phyloP scores from a whole-genome alignment of 163 green algal species.

The Scenedesmus sp. region DNA sequence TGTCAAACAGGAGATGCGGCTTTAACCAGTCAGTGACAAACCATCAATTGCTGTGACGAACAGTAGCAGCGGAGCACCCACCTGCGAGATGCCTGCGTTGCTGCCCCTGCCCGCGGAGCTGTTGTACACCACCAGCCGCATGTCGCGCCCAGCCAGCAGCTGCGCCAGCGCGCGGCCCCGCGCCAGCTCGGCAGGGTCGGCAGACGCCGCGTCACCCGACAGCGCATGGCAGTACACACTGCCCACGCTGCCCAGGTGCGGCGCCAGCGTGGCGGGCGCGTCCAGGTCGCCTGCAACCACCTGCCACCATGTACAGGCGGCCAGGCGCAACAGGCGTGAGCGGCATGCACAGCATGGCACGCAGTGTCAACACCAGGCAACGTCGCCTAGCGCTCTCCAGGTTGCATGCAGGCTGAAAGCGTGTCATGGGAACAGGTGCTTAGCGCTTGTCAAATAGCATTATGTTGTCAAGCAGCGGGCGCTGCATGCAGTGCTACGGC shows the following conservation, averaged over 20 bases:
- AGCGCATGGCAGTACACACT: conserved; percentile 46
- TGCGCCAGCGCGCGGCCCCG: conserved; percentile 51
- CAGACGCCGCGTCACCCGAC: conserved; percentile 50
- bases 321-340: not conserved
- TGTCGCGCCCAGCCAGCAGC: conserved; percentile 16
- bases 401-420: not conserved
- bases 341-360: not conserved
- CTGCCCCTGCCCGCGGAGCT: conserved; percentile 58
- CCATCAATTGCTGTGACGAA: too few species aligned
- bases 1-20: too few species aligned
- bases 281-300: conserved; percentile 51
- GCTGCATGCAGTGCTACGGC: not conserved
- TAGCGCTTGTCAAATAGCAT: not conserved
- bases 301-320: not conserved
- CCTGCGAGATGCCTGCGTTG: conserved; percentile 60
- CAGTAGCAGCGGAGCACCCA: not conserved
- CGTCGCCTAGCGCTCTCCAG: not conserved
- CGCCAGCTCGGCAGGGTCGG: conserved; percentile 62
- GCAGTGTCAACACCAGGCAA: not conserved
- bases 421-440: not conserved
- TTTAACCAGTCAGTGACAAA: too few species aligned
- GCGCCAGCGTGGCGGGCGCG: conserved; percentile 1
- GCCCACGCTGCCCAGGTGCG: conserved; percentile 19
- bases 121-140: conserved; percentile 67
- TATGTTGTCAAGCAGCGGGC: not conserved